A percentile compares a stretch with the other conserved stretches of the same genome.
Conservation (phyloP, 306 rosid species). For the Clitoria ternatea region DNA sequence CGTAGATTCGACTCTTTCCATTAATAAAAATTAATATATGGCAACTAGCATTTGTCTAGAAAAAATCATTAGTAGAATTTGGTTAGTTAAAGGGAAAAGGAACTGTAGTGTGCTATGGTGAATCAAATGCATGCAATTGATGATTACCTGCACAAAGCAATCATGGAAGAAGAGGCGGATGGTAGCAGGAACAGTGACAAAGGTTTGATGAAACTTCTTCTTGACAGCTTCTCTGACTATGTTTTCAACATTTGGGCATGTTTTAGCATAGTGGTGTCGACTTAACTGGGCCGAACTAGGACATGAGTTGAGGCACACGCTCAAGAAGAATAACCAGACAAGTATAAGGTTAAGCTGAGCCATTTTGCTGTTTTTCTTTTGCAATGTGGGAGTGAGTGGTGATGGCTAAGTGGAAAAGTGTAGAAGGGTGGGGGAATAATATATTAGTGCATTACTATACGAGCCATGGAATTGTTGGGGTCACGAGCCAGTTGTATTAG, state of each 20-base stretch:
- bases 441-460: conserved; percentile 4
- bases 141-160: conserved; percentile 69
- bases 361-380: conserved; percentile 33
- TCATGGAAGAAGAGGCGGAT: conserved; percentile 94
- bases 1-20: too few relatives aligned
- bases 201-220: conserved; percentile 70
- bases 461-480: conserved; percentile 23
- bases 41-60: too few relatives aligned
- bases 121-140: not conserved
- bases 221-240: conserved; percentile 60
- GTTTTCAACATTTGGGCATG: conserved; percentile 73
- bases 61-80: too few relatives aligned
- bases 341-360: conserved; percentile 31
- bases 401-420: conserved; percentile 23
- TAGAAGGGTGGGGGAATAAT: not conserved
- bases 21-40: too few relatives aligned
- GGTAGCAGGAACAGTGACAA: conserved; percentile 80
- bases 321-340: conserved; percentile 37
- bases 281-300: conserved; percentile 56
- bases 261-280: conserved; percentile 53
- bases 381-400: conserved; percentile 18
- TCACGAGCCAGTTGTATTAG: conserved; percentile 41
- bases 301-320: conserved; percentile 30
- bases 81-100: not conserved
- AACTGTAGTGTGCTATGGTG: too few relatives aligned